Percentiles rank a stretch among this genome's conserved stretches.
Conservation (phyloP, 257 asterid genomes). For the Solanum dulcamara region DNA sequence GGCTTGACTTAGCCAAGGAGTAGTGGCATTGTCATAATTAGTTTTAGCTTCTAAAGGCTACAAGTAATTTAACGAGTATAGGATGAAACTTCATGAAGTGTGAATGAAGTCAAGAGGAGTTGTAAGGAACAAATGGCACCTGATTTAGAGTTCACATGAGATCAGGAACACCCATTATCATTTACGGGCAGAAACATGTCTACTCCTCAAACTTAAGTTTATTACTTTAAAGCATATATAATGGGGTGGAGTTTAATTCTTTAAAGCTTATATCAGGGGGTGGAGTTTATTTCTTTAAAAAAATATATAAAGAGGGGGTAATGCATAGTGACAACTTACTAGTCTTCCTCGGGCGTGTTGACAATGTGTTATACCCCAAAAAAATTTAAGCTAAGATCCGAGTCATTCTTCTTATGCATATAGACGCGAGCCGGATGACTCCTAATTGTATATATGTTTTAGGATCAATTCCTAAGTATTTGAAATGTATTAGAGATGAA, state of each 20-base stretch:
- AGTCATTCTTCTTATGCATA: too few relatives aligned
- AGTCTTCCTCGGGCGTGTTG: accelerated
- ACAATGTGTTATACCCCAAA: too few relatives aligned
- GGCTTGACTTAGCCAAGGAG: neutral
- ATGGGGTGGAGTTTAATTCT: neutral
- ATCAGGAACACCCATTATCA: neutral
- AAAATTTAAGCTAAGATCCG: too few relatives aligned
- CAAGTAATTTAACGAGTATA: neutral
- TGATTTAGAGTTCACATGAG: neutral
- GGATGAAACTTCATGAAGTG: neutral
- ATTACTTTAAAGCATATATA: neutral
- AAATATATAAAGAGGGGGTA: neutral
- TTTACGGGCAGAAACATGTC: neutral
- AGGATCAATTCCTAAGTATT: too few relatives aligned
- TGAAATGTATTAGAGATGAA: too few relatives aligned
- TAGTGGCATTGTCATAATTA: neutral
- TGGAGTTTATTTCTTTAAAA: neutral
- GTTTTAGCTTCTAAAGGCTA: neutral
- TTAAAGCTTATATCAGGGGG: neutral
- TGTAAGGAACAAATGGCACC: neutral
- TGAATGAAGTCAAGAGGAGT: neutral
- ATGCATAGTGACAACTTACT: neutral
- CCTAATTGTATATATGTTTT: too few relatives aligned
- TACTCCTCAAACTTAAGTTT: neutral
- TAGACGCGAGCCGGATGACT: too few relatives aligned